phyloP scores from a whole-genome alignment of 2,329 filamentous ascomycete species.

The Dactylellina cionopaga region DNA sequence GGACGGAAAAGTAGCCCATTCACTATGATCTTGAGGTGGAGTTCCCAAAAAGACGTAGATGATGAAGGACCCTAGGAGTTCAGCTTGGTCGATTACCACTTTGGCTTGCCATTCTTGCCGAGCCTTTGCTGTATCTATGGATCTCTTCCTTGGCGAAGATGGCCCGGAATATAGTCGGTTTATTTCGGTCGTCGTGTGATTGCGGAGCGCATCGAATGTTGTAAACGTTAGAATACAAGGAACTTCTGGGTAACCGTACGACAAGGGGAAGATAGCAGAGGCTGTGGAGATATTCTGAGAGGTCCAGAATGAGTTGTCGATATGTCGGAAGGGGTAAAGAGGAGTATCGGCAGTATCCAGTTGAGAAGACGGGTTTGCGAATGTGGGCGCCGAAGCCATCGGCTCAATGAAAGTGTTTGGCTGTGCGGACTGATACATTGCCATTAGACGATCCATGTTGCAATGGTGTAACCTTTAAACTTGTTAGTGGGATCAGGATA shows the following conservation, averaged over 20 bases:
- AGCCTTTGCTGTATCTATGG: background rate
- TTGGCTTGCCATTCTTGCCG: constrained; percentile 54
- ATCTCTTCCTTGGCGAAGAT: constrained; percentile 1
- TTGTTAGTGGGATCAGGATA: background rate
- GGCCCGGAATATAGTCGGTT: constrained; percentile 53
- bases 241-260: constrained; percentile 56
- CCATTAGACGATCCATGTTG: constrained; percentile 57
- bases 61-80: constrained; percentile 47
- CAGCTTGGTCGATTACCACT: constrained; percentile 53
- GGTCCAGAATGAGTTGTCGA: constrained; percentile 53
- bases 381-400: constrained; percentile 48
- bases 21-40: background rate
- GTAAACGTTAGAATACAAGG: constrained; percentile 43
- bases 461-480: constrained; percentile 42
- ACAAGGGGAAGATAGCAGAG: constrained; percentile 48
- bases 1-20: constrained; percentile 12
- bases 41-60: constrained; percentile 52
- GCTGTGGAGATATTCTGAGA: constrained; percentile 52
- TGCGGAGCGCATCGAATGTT: constrained; percentile 31
- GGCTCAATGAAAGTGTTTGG: constrained; percentile 50
- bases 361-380: constrained; percentile 39
- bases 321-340: constrained; percentile 55
- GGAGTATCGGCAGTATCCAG: constrained; percentile 54
- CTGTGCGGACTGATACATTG: constrained; percentile 57
- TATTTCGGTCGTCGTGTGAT: constrained; percentile 47